Base-by-base conservation (phyloP, 805 yeast genomes). In the Wickerhamiella alocasiicola region DNA sequence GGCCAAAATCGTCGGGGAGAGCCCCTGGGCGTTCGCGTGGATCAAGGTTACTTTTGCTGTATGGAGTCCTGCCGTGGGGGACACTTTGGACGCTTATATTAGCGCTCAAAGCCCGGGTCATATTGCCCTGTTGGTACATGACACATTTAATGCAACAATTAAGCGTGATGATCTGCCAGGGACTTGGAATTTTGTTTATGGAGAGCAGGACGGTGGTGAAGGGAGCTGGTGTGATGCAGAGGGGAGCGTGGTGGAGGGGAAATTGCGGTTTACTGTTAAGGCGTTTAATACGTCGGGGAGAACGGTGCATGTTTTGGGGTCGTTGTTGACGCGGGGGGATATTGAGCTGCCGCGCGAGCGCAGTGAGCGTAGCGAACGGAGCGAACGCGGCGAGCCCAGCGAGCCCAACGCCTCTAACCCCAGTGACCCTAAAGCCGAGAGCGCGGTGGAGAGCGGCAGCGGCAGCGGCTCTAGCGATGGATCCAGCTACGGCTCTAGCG, bases 31-130 rank as follows among this genome's bases (percentile, higher is more conserved):
- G 21, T 91, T 81, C 59, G 56, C 81, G 39, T 91, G 98, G 97
- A 69, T 83, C 34, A 64, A 74, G 3, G 93, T 80, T 6, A 91
- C 84, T 41, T 67, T 91, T 36, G 67, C 84, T 42, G 72, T 85
- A 36, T 91, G 98, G 97, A 74, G 71, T 52, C 98, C 99, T 4
- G 74, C 74, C 51, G 66, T 75, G n/a, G 95, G 94, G 3, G 96
- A 91, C 55, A 63, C 69, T 1, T 62, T 91, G 15, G 93, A 87
- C 59, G 98, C 98, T 9, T 71, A 76, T 66, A 71, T 80, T 41
- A 84, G 83, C 64, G 77, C 88, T 73, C 96, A 88, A 64, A 78
- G 95, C 2, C 94, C 94, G 13, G 79, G 95, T 6, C 98, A 91
- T 57, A 80, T 91, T 52, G 97, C 96, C 45, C 66, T 91, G 46